Conservation (phyloP, 163 green algal genomes). For the Trebouxia gelatinosa region DNA sequence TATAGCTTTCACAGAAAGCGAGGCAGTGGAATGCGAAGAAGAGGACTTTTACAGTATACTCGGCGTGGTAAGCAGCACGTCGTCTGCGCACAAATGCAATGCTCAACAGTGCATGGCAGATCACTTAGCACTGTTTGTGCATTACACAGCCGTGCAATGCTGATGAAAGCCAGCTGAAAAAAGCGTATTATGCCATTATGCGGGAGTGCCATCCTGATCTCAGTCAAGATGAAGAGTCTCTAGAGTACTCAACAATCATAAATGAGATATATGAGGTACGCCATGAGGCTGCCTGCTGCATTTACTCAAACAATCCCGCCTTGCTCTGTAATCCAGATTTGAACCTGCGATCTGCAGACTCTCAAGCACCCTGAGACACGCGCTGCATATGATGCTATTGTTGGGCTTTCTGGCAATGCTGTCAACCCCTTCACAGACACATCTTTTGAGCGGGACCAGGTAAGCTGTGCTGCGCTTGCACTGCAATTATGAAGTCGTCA, state of each 20-base stretch:
- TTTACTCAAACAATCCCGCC: conserved; percentile 2
- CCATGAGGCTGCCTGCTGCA: background rate
- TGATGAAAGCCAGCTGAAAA: conserved; percentile 34
- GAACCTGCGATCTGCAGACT: too few relatives aligned
- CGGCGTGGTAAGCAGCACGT: background rate
- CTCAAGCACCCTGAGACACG: conserved; percentile 63
- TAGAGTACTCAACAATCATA: conserved; percentile 60
- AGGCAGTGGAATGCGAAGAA: background rate
- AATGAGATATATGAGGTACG: conserved; percentile 65
- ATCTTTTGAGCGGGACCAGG: conserved; percentile 32
- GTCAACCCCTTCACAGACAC: conserved; percentile 72
- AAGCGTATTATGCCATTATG: conserved; percentile 43
- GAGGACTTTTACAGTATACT: conserved; percentile 31
- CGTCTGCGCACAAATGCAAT: background rate
- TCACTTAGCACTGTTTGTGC: background rate
- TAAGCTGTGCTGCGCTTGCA: background rate
- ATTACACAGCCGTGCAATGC: conserved; percentile 32
- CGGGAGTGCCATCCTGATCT: conserved; percentile 50
- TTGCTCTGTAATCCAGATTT: too few relatives aligned
- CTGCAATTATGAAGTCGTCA: too few relatives aligned
- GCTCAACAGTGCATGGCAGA: background rate
- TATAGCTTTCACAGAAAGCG: background rate
- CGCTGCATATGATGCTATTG: conserved; percentile 62
- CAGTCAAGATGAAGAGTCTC: conserved; percentile 20
- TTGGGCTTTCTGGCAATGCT: conserved; percentile 21